Percentiles rank a stretch among this genome's conserved stretches.
Conservation (phyloP, 805 yeast genomes). For the Zygosaccharomyces pseudorouxii region DNA sequence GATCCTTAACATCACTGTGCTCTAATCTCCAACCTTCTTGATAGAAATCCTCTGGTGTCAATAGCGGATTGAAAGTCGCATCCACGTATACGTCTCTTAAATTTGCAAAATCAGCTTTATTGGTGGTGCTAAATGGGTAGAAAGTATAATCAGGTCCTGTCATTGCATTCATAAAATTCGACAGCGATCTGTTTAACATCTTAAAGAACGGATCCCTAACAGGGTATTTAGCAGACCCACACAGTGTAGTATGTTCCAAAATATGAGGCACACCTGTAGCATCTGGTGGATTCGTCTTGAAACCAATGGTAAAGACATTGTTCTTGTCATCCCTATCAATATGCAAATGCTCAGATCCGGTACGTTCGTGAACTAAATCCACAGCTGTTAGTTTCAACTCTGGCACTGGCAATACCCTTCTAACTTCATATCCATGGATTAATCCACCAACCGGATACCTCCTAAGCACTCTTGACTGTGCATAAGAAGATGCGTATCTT, state of each 20-base stretch:
- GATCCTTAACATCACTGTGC: conserved; percentile 55
- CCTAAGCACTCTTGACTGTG: conserved; percentile 35
- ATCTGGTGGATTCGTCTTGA: conserved; percentile 93
- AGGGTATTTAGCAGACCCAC: conserved; percentile 89
- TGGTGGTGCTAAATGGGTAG: conserved; percentile 95
- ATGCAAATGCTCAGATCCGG: conserved; percentile 82
- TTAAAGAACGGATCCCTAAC: conserved; percentile 97
- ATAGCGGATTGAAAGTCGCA: conserved; percentile 76
- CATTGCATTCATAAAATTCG: conserved; percentile 98
- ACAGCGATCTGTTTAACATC: conserved; percentile 89
- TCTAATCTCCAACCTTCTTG: conserved; percentile 99
- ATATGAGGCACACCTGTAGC: conserved; percentile 96
- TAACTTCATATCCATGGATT: conserved; percentile 63
- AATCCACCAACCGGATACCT: conserved; percentile 62
- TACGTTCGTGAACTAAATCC: conserved; percentile 56
- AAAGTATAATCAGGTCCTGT: conserved; percentile 95
- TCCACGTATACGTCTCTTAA: conserved; percentile 84
- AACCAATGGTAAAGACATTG: conserved; percentile 83
- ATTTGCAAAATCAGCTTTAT: conserved; percentile 71
- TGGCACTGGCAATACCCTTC: conserved; percentile 64
- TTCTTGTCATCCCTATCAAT: conserved; percentile 77
- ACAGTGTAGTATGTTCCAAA: conserved; percentile 89
- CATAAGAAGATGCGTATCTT: conserved; percentile 26
- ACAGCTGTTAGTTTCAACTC: conserved; percentile 80
- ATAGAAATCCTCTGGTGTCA: conserved; percentile 73